Evolutionary conservation across 805 yeast species (phyloP).

Genomic region (Starmerella sp.): DNA sequence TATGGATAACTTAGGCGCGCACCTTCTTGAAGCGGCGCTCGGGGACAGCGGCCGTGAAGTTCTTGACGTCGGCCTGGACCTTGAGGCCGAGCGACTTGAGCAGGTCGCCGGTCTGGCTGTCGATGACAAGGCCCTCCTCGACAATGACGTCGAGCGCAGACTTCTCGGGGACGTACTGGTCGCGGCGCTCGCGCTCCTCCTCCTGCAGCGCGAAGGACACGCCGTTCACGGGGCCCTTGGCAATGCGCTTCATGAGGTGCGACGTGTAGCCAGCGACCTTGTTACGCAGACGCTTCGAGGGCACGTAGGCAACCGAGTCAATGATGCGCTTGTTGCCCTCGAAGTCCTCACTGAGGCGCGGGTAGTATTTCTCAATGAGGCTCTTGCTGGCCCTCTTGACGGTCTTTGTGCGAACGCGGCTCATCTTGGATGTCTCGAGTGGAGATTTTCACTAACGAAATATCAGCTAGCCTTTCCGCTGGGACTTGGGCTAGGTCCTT

Average conservation of each 20-base stretch:
- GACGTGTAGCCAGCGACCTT: constrained; percentile 99
- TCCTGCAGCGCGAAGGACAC: constrained; percentile 99
- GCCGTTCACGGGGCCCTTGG: constrained; percentile 99
- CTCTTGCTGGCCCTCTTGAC: constrained; percentile 99
- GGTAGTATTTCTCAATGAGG: constrained; percentile 98
- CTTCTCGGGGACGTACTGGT: constrained; percentile 99
- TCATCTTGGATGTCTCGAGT: constrained; percentile 36
- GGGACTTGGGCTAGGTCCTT: constrained; percentile 3
- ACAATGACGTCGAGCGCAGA: constrained; percentile 97
- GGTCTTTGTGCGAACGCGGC: constrained; percentile 99
- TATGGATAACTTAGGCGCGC: constrained; percentile 23
- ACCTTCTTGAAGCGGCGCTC: constrained; percentile 27
- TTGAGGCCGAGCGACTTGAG: constrained; percentile 75
- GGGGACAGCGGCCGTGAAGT: constrained; percentile 20
- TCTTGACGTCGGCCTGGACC: constrained; percentile 47
- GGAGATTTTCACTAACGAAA: constrained; percentile 1
- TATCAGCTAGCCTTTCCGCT: constrained; percentile 3
- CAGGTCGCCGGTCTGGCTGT: constrained; percentile 90
- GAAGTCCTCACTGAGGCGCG: constrained; percentile 97
- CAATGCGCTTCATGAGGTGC: constrained; percentile 99
- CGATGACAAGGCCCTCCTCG: constrained; percentile 93
- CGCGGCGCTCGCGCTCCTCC: constrained; percentile 99
- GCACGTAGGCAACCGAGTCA: constrained; percentile 96
- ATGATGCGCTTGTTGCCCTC: constrained; percentile 99
- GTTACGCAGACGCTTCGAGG: constrained; percentile 99